Evolutionary conservation across 352 stramenopile species (phyloP).

Genomic region (Pythium phragmiticola): DNA sequence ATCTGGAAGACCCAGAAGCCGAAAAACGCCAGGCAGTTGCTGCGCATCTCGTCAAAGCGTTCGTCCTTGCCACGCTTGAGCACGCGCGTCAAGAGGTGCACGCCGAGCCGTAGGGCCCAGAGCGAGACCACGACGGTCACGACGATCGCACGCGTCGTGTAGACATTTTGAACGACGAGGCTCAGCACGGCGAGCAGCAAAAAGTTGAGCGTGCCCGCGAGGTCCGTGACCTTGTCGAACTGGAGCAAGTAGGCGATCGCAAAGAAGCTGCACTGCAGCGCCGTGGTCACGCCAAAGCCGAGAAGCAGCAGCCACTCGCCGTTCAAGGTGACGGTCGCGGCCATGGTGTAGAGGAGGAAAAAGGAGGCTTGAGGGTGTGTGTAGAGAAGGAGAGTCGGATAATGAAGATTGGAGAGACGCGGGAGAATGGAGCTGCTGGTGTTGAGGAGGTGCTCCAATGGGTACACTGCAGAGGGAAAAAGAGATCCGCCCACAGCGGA

Average conservation of each 20-base stretch:
- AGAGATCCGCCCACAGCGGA: neutral
- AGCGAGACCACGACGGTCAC: slow-evolving; percentile 42
- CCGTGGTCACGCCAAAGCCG: slow-evolving; percentile 42
- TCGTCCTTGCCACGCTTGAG: slow-evolving; percentile 68
- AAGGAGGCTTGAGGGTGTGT: neutral
- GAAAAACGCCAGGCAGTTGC: slow-evolving; percentile 62
- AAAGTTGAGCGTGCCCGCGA: slow-evolving; percentile 65
- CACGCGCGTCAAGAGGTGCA: slow-evolving; percentile 64
- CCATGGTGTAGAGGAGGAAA: slow-evolving; percentile 7
- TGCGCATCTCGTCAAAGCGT: slow-evolving; percentile 77
- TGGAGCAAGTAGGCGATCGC: slow-evolving; percentile 53
- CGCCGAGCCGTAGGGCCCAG: slow-evolving; percentile 68
- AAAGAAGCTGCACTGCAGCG: slow-evolving; percentile 66
- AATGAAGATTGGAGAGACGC: neutral
- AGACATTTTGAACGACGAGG: slow-evolving; percentile 44
- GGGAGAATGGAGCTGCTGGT: neutral
- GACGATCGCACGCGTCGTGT: slow-evolving; percentile 46
- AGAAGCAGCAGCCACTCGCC: slow-evolving; percentile 45
- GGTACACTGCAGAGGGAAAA: neutral
- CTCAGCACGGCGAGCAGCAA: slow-evolving; percentile 48
- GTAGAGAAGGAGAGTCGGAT: neutral
- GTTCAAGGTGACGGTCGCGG: slow-evolving; percentile 19
- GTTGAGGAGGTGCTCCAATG: neutral
- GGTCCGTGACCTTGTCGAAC: slow-evolving; percentile 68
- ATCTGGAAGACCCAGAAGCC: slow-evolving; percentile 84